These are phyloP conservation scores for Stagonosporopsis chrysanthemi DNA, from an alignment of 2,329 filamentous ascomycete species.

Conservation along the genomic window DNA sequence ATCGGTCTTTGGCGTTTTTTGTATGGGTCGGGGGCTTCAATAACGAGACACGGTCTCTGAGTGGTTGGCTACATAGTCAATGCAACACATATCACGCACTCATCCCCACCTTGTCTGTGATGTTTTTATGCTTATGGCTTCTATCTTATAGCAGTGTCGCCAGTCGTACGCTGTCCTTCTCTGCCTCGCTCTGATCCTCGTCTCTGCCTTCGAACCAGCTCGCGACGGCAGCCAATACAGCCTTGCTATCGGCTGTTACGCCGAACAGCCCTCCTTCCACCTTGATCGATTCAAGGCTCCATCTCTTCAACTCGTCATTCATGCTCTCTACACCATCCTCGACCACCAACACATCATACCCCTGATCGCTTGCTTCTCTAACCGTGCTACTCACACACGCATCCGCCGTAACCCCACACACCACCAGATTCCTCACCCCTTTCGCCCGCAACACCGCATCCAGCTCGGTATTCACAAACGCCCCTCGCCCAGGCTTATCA, in stretches of 20 bases:
- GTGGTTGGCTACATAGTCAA: constrained; percentile 40
- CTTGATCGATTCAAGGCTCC: constrained; percentile 38
- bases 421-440: constrained; percentile 60
- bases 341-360: constrained; percentile 62
- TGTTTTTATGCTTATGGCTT: too few relatives aligned
- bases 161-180: background rate
- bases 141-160: background rate
- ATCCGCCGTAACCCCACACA: constrained; percentile 61
- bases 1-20: constrained; percentile 44
- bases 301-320: constrained; percentile 39
- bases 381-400: constrained; percentile 64
- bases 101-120: background rate
- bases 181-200: background rate
- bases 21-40: constrained; percentile 39
- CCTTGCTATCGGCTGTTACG: constrained; percentile 29
- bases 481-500: constrained; percentile 21
- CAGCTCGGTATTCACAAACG: constrained; percentile 63
- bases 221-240: constrained; percentile 35
- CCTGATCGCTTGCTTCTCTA: constrained; percentile 63
- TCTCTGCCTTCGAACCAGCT: constrained; percentile 26
- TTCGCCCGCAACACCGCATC: constrained; percentile 60
- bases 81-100: constrained; percentile 26
- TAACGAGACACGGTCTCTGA: constrained; percentile 32
- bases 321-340: constrained; percentile 55
- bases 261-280: constrained; percentile 43